These are phyloP conservation scores for Aegilops bicornis DNA, from an alignment of 176 grass and related monocot genomes.

Conservation along the genomic window DNA sequence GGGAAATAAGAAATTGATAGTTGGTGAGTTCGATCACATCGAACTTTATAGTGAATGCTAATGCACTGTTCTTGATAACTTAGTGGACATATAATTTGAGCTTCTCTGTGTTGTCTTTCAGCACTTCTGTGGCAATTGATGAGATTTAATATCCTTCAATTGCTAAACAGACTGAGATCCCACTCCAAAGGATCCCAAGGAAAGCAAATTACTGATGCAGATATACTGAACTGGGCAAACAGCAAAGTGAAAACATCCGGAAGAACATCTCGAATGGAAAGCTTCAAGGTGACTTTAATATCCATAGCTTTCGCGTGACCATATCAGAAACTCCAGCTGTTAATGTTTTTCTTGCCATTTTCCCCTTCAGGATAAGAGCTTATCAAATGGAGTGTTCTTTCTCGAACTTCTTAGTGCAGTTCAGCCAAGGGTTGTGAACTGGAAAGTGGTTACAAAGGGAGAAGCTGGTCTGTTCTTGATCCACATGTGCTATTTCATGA, in stretches of 20 bases:
- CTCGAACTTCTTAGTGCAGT: slow-evolving; percentile 96
- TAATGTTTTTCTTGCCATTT: slow-evolving; percentile 32
- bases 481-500: slow-evolving; percentile 19
- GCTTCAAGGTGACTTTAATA: slow-evolving; percentile 65
- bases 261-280: slow-evolving; percentile 78
- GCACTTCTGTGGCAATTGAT: slow-evolving; percentile 98
- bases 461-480: slow-evolving; percentile 59
- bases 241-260: slow-evolving; percentile 72
- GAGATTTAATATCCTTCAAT: slow-evolving; percentile 96
- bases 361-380: slow-evolving; percentile 68
- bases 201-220: slow-evolving; percentile 86
- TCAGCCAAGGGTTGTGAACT: slow-evolving; percentile 79
- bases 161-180: slow-evolving; percentile 84
- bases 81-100: slow-evolving; percentile 15
- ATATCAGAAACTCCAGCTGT: slow-evolving; percentile 3
- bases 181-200: slow-evolving; percentile 85
- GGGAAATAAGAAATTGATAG: slow-evolving; percentile 98
- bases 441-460: slow-evolving; percentile 92
- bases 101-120: slow-evolving; percentile 51
- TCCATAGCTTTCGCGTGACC: not conserved
- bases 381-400: slow-evolving; percentile 89
- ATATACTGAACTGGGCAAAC: slow-evolving; percentile 94
- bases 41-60: not conserved
- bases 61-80: not conserved
- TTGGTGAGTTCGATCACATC: slow-evolving; percentile 55